Conservation (phyloP, 2,329 filamentous ascomycete species). For the Alternaria sp. region DNA sequence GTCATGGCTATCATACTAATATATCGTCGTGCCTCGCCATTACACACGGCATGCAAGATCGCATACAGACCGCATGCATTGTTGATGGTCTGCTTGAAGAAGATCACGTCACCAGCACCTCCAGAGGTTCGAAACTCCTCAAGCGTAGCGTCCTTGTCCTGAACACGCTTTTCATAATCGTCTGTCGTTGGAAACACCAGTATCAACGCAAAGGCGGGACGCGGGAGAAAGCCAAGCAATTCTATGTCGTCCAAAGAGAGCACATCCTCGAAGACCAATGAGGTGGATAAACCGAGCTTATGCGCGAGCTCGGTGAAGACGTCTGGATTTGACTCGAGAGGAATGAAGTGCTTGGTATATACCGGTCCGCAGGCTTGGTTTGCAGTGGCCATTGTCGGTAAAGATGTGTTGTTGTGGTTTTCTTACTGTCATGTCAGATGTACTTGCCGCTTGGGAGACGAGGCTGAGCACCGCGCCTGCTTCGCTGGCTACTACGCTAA, state of each 20-base stretch:
- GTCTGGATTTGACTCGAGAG: constrained; percentile 75
- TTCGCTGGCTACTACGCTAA: neutral
- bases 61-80: constrained; percentile 94
- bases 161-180: constrained; percentile 75
- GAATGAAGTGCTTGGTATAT: constrained; percentile 35
- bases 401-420: neutral
- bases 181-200: constrained; percentile 85
- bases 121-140: constrained; percentile 65
- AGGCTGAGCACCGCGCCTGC: neutral
- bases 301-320: constrained; percentile 85
- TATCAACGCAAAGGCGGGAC: constrained; percentile 84
- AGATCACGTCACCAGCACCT: constrained; percentile 77
- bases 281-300: constrained; percentile 75
- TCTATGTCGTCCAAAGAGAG: constrained; percentile 83
- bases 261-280: constrained; percentile 83
- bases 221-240: constrained; percentile 81
- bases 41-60: constrained; percentile 79
- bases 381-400: neutral
- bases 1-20: constrained; percentile 55
- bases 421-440: neutral
- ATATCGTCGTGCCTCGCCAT: constrained; percentile 71
- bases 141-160: constrained; percentile 71
- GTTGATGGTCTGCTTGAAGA: constrained; percentile 92
- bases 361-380: neutral
- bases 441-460: neutral